phyloP scores from a whole-genome alignment of 495 filamentous ascomycete species.

The Tuber magnatum region DNA sequence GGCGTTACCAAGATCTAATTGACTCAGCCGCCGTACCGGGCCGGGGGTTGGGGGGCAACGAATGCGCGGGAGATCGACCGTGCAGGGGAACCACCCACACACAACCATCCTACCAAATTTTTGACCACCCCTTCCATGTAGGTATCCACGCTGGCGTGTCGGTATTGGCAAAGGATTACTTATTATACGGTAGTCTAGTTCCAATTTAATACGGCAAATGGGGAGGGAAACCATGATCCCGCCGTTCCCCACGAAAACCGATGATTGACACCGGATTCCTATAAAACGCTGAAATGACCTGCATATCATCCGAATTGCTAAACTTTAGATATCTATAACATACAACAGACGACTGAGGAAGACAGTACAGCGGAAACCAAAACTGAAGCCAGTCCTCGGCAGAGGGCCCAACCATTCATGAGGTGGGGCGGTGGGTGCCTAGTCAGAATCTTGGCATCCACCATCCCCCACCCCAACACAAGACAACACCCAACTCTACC shows the following conservation, averaged over 20 bases:
- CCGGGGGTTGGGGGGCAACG: neutral
- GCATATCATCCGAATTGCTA: neutral
- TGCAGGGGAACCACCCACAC: neutral
- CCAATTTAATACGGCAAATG: neutral
- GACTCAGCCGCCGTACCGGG: neutral
- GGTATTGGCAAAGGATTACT: neutral
- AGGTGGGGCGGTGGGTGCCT: neutral
- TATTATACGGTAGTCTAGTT: neutral
- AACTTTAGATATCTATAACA: neutral
- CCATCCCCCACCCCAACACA: neutral
- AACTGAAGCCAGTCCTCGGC: neutral
- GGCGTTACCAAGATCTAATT: neutral
- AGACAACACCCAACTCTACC: neutral
- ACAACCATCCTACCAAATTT: neutral
- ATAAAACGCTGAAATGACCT: neutral
- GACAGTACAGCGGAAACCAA: neutral
- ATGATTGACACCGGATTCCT: neutral
- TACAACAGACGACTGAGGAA: neutral
- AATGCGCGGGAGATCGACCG: neutral
- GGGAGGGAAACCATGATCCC: neutral
- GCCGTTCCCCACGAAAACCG: neutral
- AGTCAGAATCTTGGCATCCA: neutral
- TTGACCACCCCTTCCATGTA: neutral
- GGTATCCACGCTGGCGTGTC: neutral
- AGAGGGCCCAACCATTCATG: neutral